Evolutionary conservation across 805 yeast species (phyloP).

Genomic region (Saturnispora kantuleensis): DNA sequence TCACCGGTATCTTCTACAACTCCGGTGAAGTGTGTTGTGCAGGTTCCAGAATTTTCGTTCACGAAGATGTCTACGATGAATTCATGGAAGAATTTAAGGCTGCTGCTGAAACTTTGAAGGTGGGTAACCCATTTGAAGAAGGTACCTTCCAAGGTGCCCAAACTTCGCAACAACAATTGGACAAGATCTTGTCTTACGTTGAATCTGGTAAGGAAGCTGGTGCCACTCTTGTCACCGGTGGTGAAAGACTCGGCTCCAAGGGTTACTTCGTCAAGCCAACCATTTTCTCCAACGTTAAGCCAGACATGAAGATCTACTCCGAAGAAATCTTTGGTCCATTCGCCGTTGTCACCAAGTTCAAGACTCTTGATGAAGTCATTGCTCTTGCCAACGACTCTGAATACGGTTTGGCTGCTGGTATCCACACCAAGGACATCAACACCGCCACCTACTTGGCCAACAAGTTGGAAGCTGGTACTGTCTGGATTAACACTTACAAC

Average conservation of each 20-base stretch:
- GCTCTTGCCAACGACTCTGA: slow-evolving; percentile 58
- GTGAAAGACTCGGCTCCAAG: slow-evolving; percentile 51
- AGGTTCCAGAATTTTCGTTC: slow-evolving; percentile 71
- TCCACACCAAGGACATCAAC: slow-evolving; percentile 55
- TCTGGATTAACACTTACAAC: slow-evolving; percentile 75
- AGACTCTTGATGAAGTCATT: slow-evolving; percentile 57
- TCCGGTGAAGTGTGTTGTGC: slow-evolving; percentile 81
- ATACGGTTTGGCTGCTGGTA: slow-evolving; percentile 76
- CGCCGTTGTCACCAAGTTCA: slow-evolving; percentile 59
- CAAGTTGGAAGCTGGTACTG: slow-evolving; percentile 63
- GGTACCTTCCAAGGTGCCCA: slow-evolving; percentile 69
- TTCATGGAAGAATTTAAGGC: slow-evolving; percentile 47
- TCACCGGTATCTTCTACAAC: slow-evolving; percentile 64
- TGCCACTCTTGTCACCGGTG: slow-evolving; percentile 62
- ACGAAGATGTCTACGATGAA: slow-evolving; percentile 60
- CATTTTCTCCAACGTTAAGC: slow-evolving; percentile 56
- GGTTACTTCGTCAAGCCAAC: slow-evolving; percentile 72
- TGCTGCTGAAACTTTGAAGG: slow-evolving; percentile 50
- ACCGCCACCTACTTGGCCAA: slow-evolving; percentile 56
- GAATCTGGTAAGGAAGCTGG: slow-evolving; percentile 59
- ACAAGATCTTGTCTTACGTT: slow-evolving; percentile 58
- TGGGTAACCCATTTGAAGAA: slow-evolving; percentile 69
- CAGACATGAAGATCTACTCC: slow-evolving; percentile 51
- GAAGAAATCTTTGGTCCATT: slow-evolving; percentile 82
- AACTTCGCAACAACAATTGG: slow-evolving; percentile 58